Evolutionary conservation across 352 stramenopile species (phyloP).

Genomic region (Globisporangium cystogenes): DNA sequence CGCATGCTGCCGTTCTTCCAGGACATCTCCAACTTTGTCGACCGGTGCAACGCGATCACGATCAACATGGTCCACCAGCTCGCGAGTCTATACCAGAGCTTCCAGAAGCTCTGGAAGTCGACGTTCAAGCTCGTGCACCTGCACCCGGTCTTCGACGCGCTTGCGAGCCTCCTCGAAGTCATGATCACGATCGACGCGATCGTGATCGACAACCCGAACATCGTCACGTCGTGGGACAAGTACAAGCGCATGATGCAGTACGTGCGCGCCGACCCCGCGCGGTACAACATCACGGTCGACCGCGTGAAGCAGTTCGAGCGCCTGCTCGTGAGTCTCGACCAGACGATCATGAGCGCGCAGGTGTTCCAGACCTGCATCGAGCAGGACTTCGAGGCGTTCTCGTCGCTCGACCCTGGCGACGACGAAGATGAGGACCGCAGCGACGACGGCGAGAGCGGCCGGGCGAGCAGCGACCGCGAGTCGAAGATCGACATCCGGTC

Average conservation of each 20-base stretch:
- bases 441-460: conserved; percentile 44
- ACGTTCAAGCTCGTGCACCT: conserved; percentile 87
- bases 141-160: conserved; percentile 69
- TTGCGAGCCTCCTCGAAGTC: conserved; percentile 75
- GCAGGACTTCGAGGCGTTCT: conserved; percentile 86
- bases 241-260: conserved; percentile 92
- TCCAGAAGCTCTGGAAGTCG: conserved; percentile 85
- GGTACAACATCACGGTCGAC: conserved; percentile 81
- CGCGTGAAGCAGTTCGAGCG: conserved; percentile 84
- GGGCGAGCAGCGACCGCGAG: conserved; percentile 55
- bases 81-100: conserved; percentile 80
- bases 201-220: conserved; percentile 84
- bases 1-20: conserved; percentile 88
- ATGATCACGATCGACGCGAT: conserved; percentile 90
- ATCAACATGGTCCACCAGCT: conserved; percentile 91
- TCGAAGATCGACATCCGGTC: conserved; percentile 78
- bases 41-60: conserved; percentile 84
- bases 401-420: conserved; percentile 45
- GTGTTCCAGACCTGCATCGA: conserved; percentile 87
- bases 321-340: conserved; percentile 82
- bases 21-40: conserved; percentile 89
- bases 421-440: conserved; percentile 57
- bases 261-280: conserved; percentile 69
- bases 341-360: conserved; percentile 85
- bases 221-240: conserved; percentile 83